Percentiles rank a stretch among this genome's conserved stretches.
phyloP scores from a whole-genome alignment of 768 basidiomycete species.

The Trametes villosa region DNA sequence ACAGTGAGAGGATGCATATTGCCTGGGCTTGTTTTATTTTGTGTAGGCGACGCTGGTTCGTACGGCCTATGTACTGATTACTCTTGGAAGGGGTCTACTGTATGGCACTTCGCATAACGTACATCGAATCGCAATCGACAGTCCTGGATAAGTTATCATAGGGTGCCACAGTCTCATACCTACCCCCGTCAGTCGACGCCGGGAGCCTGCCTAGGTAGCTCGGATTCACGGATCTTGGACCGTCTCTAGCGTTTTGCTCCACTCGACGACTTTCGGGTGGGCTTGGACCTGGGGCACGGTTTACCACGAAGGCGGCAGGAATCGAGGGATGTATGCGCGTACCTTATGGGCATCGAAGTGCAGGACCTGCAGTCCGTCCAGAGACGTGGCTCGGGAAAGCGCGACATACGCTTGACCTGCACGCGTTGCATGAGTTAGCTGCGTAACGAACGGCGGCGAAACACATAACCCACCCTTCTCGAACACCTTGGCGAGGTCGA shows the following conservation, averaged over 20 bases:
- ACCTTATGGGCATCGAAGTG: conserved; percentile 81
- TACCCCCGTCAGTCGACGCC: background rate
- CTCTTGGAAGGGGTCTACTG: too few species aligned
- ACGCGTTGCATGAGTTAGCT: background rate
- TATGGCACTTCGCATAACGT: background rate
- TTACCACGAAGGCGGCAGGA: background rate
- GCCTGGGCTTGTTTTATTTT: too few species aligned
- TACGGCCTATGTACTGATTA: too few species aligned
- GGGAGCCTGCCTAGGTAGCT: background rate
- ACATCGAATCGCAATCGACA: background rate
- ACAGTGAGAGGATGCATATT: too few species aligned
- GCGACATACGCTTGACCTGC: conserved; percentile 91
- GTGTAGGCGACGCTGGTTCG: too few species aligned
- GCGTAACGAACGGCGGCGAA: background rate
- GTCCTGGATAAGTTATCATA: background rate
- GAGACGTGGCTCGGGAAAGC: conserved; percentile 83
- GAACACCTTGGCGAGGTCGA: conserved; percentile 91
- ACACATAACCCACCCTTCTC: conserved; percentile 69
- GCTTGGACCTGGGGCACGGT: conserved; percentile 56
- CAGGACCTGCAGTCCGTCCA: conserved; percentile 85
- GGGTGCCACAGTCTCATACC: background rate
- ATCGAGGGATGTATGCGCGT: too few species aligned
- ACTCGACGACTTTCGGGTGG: conserved; percentile 71
- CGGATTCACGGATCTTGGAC: conserved; percentile 30
- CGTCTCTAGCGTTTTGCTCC: conserved; percentile 71